Base-by-base conservation (phyloP, 371 early-diverging fungal species). In the Chytridiales sp. region DNA sequence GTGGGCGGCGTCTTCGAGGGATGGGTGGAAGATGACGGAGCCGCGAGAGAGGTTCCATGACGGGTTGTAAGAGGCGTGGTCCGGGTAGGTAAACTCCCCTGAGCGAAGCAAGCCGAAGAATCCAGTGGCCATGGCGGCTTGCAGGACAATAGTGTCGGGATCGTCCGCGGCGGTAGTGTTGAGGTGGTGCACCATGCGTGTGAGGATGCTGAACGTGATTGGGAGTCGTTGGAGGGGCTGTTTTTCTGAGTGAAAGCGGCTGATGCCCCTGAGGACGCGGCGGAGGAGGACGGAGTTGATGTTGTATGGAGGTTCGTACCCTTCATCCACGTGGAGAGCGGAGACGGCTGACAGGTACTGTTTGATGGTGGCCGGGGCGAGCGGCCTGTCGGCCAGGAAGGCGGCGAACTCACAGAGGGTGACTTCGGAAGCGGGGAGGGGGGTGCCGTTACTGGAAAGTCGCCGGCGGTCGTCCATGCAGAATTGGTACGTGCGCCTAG, bases 401-500 rank as follows among this genome's bases (percentile, higher is more conserved):
- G 19, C 34, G 35, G 38, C 54, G 38, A 34, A 53, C 1, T 2
- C 8, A 24, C 54, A 53, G 0, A 53, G 54, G 27, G 54, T 40
- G 17, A 53, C 19, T 53, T 53, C 38, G 19, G 54, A 38, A 0
- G 54, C 54, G 0, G 54, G 54, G 13, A 53, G 39, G 4, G 27
- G n/a, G 40, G 32, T 9, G 0, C 39, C n/a, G n/a, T n/a, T n/a
- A n/a, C 40, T 38, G 17, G 3, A 24, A 19, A 13, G 39, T 35
- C n/a, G 39, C 32, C 17, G 39, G 8, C 39, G 6, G 29, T 38
- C 0, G 17, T 26, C 21, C 22, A 13, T 1, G 54, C 39, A 35
- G 54, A 53, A 53, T 1, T 38, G 17, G 47, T 58, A 58, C 4
- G 58, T 58, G 34, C 1, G 15, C 11, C 58, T 32, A 31, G 58